Evolutionary conservation across 257 asterid genomes (phyloP), one percentile per base, ranked within the genome.

Genomic region (Apocynum venetum): DNA sequence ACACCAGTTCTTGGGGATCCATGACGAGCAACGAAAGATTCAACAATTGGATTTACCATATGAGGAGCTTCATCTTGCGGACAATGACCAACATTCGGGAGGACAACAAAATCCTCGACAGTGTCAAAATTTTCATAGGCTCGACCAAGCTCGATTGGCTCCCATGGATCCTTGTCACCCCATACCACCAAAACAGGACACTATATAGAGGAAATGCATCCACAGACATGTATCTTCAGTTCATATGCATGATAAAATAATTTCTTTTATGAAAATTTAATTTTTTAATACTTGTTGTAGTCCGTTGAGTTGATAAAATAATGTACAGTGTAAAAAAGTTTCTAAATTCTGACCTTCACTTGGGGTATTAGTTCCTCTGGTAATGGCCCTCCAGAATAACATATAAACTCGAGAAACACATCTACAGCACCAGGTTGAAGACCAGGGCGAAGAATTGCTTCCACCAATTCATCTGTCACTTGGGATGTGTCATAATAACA

Each of bases 131-230:
- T 55, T 15, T 81, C 91, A 53, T 89, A 95, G 76, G 94, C 93
- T 80, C 73, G 90, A 57, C 99, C 99, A 4, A 93, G 90, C 60
- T 93, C 96, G 68, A 95, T 75, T 31, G 99, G 99, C 81, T 95
- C 99, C 99, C 99, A 95, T 31, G 99, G 99, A 88, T 95, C 99
- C 86, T 88, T 95, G 71, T 93, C 99, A 64, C 98, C 98, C 99
- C 99, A 93, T 40, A 79, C 97, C 82, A 95, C 93, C 89, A 93
- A 79, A 68, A 93, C 96, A 74, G 97, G 99, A 80, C 98, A 89
- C 99, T 95, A 74, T 48, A 85, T 52, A 49, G 25, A 74, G 17
- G 77, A 38, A 35, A 70, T 19, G 43, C 57, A 5, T 4, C 65
- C 52, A 48, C 0, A 44, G 4, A 73, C 43, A 17, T 40, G n/a